Percentiles rank a stretch among this genome's conserved stretches.
Conservation (phyloP, 108 stramenopile genomes). For the Fistulifera solaris region DNA sequence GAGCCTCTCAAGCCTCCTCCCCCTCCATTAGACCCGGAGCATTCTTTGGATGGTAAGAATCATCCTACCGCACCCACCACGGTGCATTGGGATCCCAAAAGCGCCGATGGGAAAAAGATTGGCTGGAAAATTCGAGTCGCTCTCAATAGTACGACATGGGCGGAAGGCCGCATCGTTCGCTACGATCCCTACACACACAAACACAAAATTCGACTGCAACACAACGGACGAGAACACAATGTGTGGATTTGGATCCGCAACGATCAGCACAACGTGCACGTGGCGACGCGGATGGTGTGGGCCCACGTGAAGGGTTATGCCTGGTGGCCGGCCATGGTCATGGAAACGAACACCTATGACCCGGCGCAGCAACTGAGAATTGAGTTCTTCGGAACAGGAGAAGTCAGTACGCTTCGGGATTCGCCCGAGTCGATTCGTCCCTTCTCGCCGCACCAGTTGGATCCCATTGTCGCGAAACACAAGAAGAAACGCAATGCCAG, state of each 20-base stretch:
- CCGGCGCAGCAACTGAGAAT: constrained; percentile 20
- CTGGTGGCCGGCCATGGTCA: constrained; percentile 69
- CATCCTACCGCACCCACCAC: constrained; percentile 10
- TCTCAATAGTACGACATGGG: constrained; percentile 28
- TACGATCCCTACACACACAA: constrained; percentile 57
- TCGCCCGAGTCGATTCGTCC: constrained; percentile 38
- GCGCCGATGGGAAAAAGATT: constrained; percentile 25
- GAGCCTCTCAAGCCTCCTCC: background rate
- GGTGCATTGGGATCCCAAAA: constrained; percentile 51
- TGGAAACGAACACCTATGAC: constrained; percentile 37
- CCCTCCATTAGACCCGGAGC: constrained; percentile 8
- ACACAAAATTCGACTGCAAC: constrained; percentile 41
- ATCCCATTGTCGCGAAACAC: constrained; percentile 46
- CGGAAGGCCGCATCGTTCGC: constrained; percentile 41
- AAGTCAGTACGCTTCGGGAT: constrained; percentile 43
- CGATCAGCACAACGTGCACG: constrained; percentile 32
- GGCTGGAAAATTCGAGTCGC: constrained; percentile 40
- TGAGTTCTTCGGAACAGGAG: constrained; percentile 45
- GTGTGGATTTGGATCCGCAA: constrained; percentile 23
- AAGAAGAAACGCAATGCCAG: constrained; percentile 58
- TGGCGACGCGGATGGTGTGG: constrained; percentile 50
- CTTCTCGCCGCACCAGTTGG: constrained; percentile 35
- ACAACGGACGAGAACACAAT: background rate
- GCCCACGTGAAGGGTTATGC: constrained; percentile 66
- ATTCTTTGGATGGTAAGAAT: constrained; percentile 3